Base-by-base conservation (phyloP, 768 basidiomycete species). In the Pleurotus tuoliensis region DNA sequence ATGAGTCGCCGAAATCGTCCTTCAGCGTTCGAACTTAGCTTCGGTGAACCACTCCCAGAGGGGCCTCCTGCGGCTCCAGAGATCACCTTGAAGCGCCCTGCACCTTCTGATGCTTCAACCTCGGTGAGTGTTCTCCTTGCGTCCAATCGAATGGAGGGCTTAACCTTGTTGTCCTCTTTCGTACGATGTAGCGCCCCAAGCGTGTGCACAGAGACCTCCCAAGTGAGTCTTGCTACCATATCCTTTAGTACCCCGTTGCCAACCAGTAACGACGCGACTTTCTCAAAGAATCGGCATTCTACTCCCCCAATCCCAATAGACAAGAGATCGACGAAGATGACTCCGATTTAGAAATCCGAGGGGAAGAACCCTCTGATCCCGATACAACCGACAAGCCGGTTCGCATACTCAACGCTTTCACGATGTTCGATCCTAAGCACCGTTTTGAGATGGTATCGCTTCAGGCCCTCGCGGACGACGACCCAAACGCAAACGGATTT, bases 341-440 rank as follows among this genome's bases (percentile, higher is more conserved):
- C 9, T 60, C 52, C 0, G 60, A 70, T 3, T 62, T 80, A 2
- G 49, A 77, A 5, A 59, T 81, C 20, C 56, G 69, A 7, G 81
- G 78, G 6, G 80, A 81, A 59, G 74, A 63, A n/a, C 67, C 72
- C 27, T 69, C 67, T 20, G 66, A 63, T n/a, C 66, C 60, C 2
- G 64, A 72, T 13, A 73, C 71, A 43, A 73, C 60, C 12, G 62
- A 63, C 34, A 85, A 86, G 62, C 86, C 83, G 7, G 68, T 81
- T n/a, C 79, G 88, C 2, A 59, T 79, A 6, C 72, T 92, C 4
- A 73, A 73, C 4, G 76, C 79, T 24, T 92, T 89, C 59, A 63
- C 73, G 1, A 74, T 90, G 46, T 90, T 86, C 63, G 84, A 90
- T 54, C 73, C 81, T 0, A 68, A 64, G 3, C 73, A 76, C 24